Evolutionary conservation across 192 early-diverging fungal genomes (phyloP), one percentile per base, ranked within the genome.

Genomic region (Mortierella hygrophila): DNA sequence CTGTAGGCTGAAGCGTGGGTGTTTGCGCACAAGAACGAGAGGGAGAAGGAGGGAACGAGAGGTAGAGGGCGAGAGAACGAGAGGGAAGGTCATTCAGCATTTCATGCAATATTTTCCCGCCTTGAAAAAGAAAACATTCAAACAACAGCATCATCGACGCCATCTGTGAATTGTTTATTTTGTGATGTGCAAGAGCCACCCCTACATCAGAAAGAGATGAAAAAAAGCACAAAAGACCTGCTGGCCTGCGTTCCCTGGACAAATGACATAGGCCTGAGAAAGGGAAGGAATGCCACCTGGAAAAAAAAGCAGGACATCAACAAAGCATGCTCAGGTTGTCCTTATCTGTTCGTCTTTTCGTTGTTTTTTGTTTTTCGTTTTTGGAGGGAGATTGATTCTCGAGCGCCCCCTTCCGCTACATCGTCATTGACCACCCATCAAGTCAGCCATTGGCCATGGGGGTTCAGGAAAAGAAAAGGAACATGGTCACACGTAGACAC

Each of bases 31-130:
- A 72, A 40, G 40, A 73, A 47, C 26, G 26, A 29, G 46, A 49
- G 46, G 15, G 26, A 74, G 20, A 63, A 11, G 6, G 9, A 32
- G 21, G 37, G 18, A 16, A n/a, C n/a, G n/a, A n/a, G n/a, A n/a
- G n/a, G n/a, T n/a, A 0, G 26, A 70, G 0, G 32, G 20, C 4
- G 65, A 13, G 29, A 68, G 26, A 44, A 74, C 9, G n/a, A 47
- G 46, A 74, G 44, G 26, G n/a, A 3, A 68, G 75, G 60, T 76
- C 75, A 76, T 29, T 26, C 75, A 52, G 63, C 60, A 32, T n/a
- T 65, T 60, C 75, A 76, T 68, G 75, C 42, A 55, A 68, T 10
- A 18, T 76, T 57, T 46, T 76, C 75, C 75, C 75, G 75, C 75
- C 75, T 29, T 65, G 60, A 32, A 65, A 65, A 65, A 35, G 8